Evolutionary conservation across 345 rosid species (phyloP).

Genomic region (Excoecaria cochinchinensis): DNA sequence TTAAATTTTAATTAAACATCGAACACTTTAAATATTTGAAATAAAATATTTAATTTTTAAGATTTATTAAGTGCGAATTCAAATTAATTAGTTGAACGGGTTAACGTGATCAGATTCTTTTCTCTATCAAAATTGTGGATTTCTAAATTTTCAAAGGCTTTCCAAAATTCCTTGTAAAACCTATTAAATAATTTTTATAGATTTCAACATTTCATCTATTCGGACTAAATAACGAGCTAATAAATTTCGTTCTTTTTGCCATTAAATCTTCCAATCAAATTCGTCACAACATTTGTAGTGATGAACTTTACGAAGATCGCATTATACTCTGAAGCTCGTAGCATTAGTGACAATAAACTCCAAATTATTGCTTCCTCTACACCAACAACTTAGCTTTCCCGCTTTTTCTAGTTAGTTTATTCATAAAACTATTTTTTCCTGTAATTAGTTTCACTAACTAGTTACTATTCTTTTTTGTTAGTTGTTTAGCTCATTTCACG

Average conservation of each 20-base stretch:
- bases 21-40: too few species aligned
- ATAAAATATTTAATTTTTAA: too few species aligned
- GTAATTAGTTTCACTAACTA: too few species aligned
- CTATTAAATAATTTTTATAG: constrained; percentile 14
- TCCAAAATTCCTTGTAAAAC: constrained; percentile 1
- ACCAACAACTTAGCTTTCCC: not conserved
- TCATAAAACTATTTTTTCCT: too few species aligned
- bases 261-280: constrained; percentile 21
- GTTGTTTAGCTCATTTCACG: too few species aligned
- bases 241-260: constrained; percentile 43
- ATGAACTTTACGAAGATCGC: constrained; percentile 16
- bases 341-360: constrained; percentile 8
- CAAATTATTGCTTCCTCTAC: constrained; percentile 16
- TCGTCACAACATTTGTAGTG: constrained; percentile 12
- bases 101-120: too few species aligned
- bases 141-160: constrained; percentile 8
- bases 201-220: constrained; percentile 21
- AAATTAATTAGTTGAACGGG: too few species aligned
- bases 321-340: constrained; percentile 15
- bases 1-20: too few species aligned
- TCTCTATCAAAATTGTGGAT: not conserved
- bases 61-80: too few species aligned
- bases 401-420: too few species aligned
- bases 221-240: constrained; percentile 49
- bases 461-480: too few species aligned